Conservation (phyloP, 306 rosid genomes). For the Cucumis sativus region Cucumber_9930_V3 NC_026656.2:12892501-12893000, state of each 20-base stretch:
- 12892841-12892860: too few relatives aligned
- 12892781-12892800: too few relatives aligned
- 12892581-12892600: slow-evolving; percentile 70
- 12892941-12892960: too few relatives aligned
- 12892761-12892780: too few relatives aligned
- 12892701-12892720: not conserved
- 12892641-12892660: not conserved
- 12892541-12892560: slow-evolving; percentile 51
- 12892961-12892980: too few relatives aligned
- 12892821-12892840: too few relatives aligned
- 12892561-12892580: slow-evolving; percentile 57
- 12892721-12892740: not conserved
- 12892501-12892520: slow-evolving; percentile 62
- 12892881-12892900: too few relatives aligned
- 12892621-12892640: not conserved
- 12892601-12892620: slow-evolving; percentile 48
- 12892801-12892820: too few relatives aligned
- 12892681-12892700: not conserved
- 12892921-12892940: too few relatives aligned
- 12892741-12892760: not conserved
- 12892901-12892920: too few relatives aligned
- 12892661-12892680: slow-evolving; percentile 4
- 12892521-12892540: slow-evolving; percentile 58
- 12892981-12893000: not conserved
- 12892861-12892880: too few relatives aligned